Base-by-base conservation (phyloP, 352 stramenopile species). In the Phytophthora citricola region DNA sequence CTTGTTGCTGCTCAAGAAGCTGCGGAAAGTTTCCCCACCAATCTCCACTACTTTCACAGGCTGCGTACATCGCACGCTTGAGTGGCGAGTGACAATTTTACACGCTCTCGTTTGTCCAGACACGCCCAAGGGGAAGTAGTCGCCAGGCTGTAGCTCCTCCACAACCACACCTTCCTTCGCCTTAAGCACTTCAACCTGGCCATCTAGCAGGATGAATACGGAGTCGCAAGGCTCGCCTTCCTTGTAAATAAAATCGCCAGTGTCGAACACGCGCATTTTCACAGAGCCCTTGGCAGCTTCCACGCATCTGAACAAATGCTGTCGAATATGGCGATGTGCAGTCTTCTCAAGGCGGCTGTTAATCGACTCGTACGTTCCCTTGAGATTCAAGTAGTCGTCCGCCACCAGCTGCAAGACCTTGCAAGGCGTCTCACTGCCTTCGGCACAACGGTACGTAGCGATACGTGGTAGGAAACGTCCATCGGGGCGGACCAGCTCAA, bases 91-190 rank as follows among this genome's bases (percentile, higher is more conserved):
- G 54, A 78, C 64, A 66, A 93, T 91, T 44, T 87, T 91, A 49
- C 73, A 86, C 24, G 79, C 76, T 52, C 72, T 73, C 8, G 81
- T 90, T 66, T 91, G 72, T 2, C 83, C 85, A 1, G 87, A 90
- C 11, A 93, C 87, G 2, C 87, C 87, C 0, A 95, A 70, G 8
- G 87, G 87, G 59, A 95, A 95, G 65, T 92, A 95, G 58, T 92
- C 87, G 5, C 87, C 87, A 2, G 78, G 69, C 15, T 82, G 69
- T 12, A 95, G 70, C 53, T 90, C 73, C 54, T 95, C 87, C 12
- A 95, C 82, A 3, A 93, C 78, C 14, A 94, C 64, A 20, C 82
- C 62, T 6, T 84, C 81, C n/a, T 84, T 74, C 38, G 86, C 74
- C 45, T 85, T 85, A 1, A 94, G 69, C 14, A 94, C 86, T 69